Evolutionary conservation across 345 rosid species (phyloP).

Genomic region (Ceriops tagal): DNA sequence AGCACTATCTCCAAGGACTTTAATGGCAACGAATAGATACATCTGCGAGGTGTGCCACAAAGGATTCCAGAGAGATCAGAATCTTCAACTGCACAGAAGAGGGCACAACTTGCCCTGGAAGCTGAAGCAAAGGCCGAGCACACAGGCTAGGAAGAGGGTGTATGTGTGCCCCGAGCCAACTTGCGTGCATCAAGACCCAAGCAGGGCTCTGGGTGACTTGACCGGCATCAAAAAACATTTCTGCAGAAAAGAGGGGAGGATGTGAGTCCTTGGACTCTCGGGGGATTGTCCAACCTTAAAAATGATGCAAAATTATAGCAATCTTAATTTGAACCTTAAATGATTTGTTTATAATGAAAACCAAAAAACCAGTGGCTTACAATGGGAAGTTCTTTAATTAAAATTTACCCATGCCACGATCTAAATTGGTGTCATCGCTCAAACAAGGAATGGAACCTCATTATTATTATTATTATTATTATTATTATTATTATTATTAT

Average conservation of each 20-base stretch:
- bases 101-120: slow-evolving; percentile 7
- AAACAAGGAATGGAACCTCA: too few relatives aligned
- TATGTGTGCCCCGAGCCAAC: slow-evolving; percentile 5
- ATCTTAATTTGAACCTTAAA: too few relatives aligned
- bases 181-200: slow-evolving; percentile 2
- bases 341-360: too few relatives aligned
- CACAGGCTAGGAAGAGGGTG: not conserved
- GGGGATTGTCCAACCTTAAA: too few relatives aligned
- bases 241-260: slow-evolving; percentile 12
- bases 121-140: not conserved
- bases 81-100: slow-evolving; percentile 6
- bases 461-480: too few relatives aligned
- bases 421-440: too few relatives aligned
- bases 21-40: not conserved
- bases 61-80: not conserved
- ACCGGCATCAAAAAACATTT: slow-evolving; percentile 4
- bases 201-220: slow-evolving; percentile 7
- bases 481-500: too few relatives aligned
- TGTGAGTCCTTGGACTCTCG: too few relatives aligned
- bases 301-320: too few relatives aligned
- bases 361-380: too few relatives aligned
- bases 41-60: not conserved
- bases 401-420: too few relatives aligned
- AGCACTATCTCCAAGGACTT: not conserved
- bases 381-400: too few relatives aligned